Conservation (phyloP, 371 early-diverging fungal genomes). For the Fennellomyces sp. region DNA sequence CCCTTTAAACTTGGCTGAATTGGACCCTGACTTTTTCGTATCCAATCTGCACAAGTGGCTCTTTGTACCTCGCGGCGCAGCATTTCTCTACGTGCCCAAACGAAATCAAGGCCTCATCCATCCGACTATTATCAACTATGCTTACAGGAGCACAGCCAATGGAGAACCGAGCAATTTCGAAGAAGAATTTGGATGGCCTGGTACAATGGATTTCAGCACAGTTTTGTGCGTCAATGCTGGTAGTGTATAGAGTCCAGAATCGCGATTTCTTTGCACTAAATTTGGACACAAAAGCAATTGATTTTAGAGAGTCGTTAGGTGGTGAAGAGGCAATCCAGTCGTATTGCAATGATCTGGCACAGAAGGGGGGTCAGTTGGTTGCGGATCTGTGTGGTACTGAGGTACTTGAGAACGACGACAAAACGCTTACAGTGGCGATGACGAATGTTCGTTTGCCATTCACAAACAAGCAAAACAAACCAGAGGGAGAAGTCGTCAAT, state of each 20-base stretch:
- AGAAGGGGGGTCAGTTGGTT: conserved; percentile 55
- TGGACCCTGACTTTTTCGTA: conserved; percentile 70
- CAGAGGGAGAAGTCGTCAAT: conserved; percentile 10
- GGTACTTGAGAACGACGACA: conserved; percentile 55
- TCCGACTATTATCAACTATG: conserved; percentile 52
- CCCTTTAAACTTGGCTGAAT: conserved; percentile 52
- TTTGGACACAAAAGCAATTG: conserved; percentile 32
- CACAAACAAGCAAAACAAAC: conserved; percentile 2
- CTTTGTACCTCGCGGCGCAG: conserved; percentile 62
- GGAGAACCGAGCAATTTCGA: conserved; percentile 19
- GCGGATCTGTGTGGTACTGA: conserved; percentile 60
- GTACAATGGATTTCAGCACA: conserved; percentile 34
- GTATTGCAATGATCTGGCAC: conserved; percentile 59
- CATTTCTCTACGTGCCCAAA: conserved; percentile 59
- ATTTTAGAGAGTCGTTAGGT: conserved; percentile 58
- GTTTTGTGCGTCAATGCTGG: conserved; percentile 51
- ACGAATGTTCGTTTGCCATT: conserved; percentile 63
- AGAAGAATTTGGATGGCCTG: conserved; percentile 41
- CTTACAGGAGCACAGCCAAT: conserved; percentile 31
- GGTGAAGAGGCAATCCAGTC: conserved; percentile 57
- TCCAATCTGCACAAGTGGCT: conserved; percentile 82
- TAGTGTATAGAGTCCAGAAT: conserved; percentile 8
- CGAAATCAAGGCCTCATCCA: conserved; percentile 55
- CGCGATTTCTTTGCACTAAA: too few relatives aligned
- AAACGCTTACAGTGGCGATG: conserved; percentile 50